Conservation (phyloP, 1,284 basidiomycete genomes). For the Melampsora larici-populina region DNA sequence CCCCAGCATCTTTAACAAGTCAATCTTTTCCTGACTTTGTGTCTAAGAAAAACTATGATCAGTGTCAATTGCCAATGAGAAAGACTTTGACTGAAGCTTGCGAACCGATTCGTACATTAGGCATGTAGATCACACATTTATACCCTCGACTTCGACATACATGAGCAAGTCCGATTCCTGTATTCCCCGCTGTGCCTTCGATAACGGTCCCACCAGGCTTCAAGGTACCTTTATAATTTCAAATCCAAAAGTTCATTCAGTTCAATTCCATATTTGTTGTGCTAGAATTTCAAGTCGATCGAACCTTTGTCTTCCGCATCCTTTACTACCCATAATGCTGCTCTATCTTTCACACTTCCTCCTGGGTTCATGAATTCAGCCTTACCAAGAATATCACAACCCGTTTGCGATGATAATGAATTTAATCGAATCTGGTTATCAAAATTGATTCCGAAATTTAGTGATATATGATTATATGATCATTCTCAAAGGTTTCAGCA, state of each 20-base stretch:
- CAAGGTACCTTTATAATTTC: slow-evolving; percentile 47
- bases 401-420: slow-evolving; percentile 77
- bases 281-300: slow-evolving; percentile 54
- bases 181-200: slow-evolving; percentile 54
- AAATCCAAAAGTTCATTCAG: not conserved
- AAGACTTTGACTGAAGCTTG: not conserved
- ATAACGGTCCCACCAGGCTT: slow-evolving; percentile 54
- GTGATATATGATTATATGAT: not conserved
- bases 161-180: slow-evolving; percentile 54
- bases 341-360: slow-evolving; percentile 97
- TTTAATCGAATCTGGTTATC: slow-evolving; percentile 60
- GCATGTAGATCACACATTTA: slow-evolving; percentile 55
- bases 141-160: slow-evolving; percentile 53
- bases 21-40: slow-evolving; percentile 53
- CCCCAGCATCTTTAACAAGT: slow-evolving; percentile 53
- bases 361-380: slow-evolving; percentile 98
- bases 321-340: slow-evolving; percentile 80
- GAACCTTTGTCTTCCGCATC: slow-evolving; percentile 82
- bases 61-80: not conserved
- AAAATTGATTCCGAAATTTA: not conserved
- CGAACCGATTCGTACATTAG: slow-evolving; percentile 45
- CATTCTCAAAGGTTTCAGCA: not conserved
- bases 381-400: slow-evolving; percentile 87
- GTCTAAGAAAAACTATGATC: slow-evolving; percentile 44
- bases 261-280: no score